Evolutionary conservation across 306 rosid species (phyloP).

Genomic region (Prunus mume): DNA sequence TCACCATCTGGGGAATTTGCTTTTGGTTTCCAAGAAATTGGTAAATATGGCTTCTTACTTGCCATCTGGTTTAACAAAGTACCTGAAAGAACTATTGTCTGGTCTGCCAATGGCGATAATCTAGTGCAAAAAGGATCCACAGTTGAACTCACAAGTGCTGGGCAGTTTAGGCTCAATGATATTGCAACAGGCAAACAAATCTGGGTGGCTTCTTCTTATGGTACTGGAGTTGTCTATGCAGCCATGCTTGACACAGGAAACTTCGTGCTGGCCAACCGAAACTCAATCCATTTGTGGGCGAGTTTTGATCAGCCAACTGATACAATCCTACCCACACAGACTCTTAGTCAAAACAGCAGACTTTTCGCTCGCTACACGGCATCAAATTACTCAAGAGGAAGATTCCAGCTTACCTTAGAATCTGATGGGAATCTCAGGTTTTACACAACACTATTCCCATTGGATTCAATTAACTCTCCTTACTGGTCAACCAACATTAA

Average conservation of each 20-base stretch:
- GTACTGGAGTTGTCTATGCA: slow-evolving; percentile 24
- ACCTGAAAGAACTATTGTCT: slow-evolving; percentile 33
- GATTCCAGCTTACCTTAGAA: slow-evolving; percentile 32
- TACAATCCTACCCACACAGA: slow-evolving; percentile 56
- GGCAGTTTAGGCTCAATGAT: slow-evolving; percentile 26
- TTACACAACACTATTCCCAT: slow-evolving; percentile 34
- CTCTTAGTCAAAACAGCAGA: neutral
- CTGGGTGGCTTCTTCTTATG: neutral
- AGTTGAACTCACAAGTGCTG: slow-evolving; percentile 29
- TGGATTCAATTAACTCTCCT: neutral
- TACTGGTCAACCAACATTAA: neutral
- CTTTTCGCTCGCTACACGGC: slow-evolving; percentile 31
- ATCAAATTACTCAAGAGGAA: slow-evolving; percentile 42
- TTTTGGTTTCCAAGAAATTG: slow-evolving; percentile 32
- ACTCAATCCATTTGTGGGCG: slow-evolving; percentile 35
- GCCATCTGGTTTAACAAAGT: slow-evolving; percentile 41
- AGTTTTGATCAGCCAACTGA: slow-evolving; percentile 57
- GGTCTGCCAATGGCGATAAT: slow-evolving; percentile 37
- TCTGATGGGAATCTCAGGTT: slow-evolving; percentile 13
- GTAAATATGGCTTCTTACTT: slow-evolving; percentile 24
- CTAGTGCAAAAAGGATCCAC: slow-evolving; percentile 28
- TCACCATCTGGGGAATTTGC: slow-evolving; percentile 46
- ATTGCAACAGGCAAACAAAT: slow-evolving; percentile 16
- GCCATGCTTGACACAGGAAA: slow-evolving; percentile 59
- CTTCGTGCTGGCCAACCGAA: slow-evolving; percentile 33